Conservation (phyloP, 768 basidiomycete species). For the Suillus hirtellus region DNA sequence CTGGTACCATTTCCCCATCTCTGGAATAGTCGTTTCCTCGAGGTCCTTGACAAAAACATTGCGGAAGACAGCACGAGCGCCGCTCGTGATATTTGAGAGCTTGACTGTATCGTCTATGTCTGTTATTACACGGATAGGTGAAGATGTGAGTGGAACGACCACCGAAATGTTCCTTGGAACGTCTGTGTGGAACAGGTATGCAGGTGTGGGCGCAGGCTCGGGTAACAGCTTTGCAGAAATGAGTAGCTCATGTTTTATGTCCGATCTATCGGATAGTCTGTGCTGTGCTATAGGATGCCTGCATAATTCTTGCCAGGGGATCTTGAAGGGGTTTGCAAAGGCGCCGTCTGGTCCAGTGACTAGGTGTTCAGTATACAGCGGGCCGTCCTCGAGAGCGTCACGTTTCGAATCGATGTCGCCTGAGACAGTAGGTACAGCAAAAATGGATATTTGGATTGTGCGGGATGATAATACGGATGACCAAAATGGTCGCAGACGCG, state of each 20-base stretch:
- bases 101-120: slow-evolving; percentile 92
- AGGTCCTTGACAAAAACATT: slow-evolving; percentile 92
- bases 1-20: slow-evolving; percentile 80
- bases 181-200: slow-evolving; percentile 13
- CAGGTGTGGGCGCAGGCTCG: slow-evolving; percentile 30
- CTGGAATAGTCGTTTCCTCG: slow-evolving; percentile 75
- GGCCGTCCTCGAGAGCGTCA: slow-evolving; percentile 35
- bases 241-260: slow-evolving; percentile 47
- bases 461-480: slow-evolving; percentile 66
- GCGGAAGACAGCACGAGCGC: slow-evolving; percentile 80
- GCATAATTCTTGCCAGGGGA: slow-evolving; percentile 72
- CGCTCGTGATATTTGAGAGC: slow-evolving; percentile 68
- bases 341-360: slow-evolving; percentile 68
- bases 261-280: slow-evolving; percentile 55
- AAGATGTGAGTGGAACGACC: slow-evolving; percentile 55
- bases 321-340: slow-evolving; percentile 61
- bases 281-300: slow-evolving; percentile 57
- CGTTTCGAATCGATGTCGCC: slow-evolving; percentile 25
- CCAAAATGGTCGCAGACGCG: slow-evolving; percentile 81
- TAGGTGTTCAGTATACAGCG: slow-evolving; percentile 53
- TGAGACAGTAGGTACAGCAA: slow-evolving; percentile 29
- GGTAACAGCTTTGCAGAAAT: slow-evolving; percentile 52
- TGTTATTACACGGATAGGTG: slow-evolving; percentile 77
- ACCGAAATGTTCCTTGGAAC: slow-evolving; percentile 26
- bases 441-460: slow-evolving; percentile 62